Base-by-base conservation (phyloP, 352 stramenopile species). In the Synura sp. region DNA sequence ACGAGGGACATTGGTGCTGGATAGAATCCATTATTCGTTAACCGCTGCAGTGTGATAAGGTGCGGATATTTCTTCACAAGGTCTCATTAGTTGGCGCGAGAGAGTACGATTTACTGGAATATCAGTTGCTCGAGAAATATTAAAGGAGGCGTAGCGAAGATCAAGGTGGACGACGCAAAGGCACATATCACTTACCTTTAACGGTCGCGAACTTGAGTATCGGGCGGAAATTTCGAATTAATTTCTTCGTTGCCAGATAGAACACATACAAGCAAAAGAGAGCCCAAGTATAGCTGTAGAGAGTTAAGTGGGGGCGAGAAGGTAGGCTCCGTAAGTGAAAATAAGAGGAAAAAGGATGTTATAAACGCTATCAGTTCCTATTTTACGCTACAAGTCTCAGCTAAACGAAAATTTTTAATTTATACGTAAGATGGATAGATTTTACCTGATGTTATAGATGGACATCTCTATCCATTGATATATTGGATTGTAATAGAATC, bases 131-230 rank as follows among this genome's bases (percentile, higher is more conserved):
- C n/a, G n/a, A n/a, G n/a, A n/a, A n/a, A n/a, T n/a, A n/a, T n/a
- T n/a, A n/a, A n/a, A n/a, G n/a, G n/a, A n/a, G n/a, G n/a, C 19
- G 19, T 19, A 19, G 19, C 19, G 19, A 55, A 55, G 19, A 19
- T 19, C 19, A 19, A 55, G 19, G 42, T 19, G 42, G 42, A 55
- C 19, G 42, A 19, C 42, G 42, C 19, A 19, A 19, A 19, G 42
- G 19, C 42, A 55, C 42, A 55, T 19, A 19, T 55, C 42, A 19
- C 33, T 19, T 17, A 69, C 55, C 79, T 82, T 96, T 96, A 71
- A 96, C 90, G 0, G 90, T 89, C 59, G 95, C 89, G 77, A 96
- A 96, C 85, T 96, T 96, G 80, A 93, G 85, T 49, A 96, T 87
- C 9, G 91, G 91, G 82, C 94, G 86, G 75, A 84, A 81, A 19